Base-by-base conservation (phyloP, 1,284 basidiomycete genomes). In the Rhodotorula sp. region DNA sequence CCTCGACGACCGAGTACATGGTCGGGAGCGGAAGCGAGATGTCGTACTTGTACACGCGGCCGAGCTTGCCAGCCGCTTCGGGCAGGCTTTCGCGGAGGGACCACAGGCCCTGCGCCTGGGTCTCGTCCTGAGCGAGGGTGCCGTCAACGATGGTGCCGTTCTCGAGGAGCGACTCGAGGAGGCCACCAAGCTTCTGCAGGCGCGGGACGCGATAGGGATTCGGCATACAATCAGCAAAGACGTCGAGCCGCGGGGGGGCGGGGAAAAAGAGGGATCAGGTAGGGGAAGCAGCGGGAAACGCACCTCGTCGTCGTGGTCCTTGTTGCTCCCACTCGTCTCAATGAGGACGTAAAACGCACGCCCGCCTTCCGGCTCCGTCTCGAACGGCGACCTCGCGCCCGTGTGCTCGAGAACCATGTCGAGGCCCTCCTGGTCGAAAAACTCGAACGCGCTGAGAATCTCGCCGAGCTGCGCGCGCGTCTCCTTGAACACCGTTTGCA, bases 1-100 rank as follows among this genome's bases (percentile, higher is more conserved):
- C 84, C 78, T 96, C 90, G 34, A 98, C 93, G 19, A 97, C 88
- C 39, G 88, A 87, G 83, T 98, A 91, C 87, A 99, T 99, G 78
- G 89, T 87, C 32, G 87, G 85, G 8, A 97, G 86, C 4, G 96
- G 96, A 46, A 99, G 88, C 29, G 92, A 95, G 54, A 99, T 87
- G 80, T 99, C 97, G 82, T 99, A 99, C 84, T 99, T 99, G 86
- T 97, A 99, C 27, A 91, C 90, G 77, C 93, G 93, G 58, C 97
- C 97, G 80, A 93, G 90, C 82, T 98, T 98, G 37, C 91, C 92
- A 4, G 92, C 88, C 1, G 95, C 91, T 82, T 99, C 97, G 4
- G 97, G 90, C 34, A 99, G 87, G 53, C 90, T 89, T 83, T 99
- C 97, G n/a, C 97, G 90, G 27, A 99, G 85, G 1, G 90, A 88